Base-by-base conservation (phyloP, 2,329 filamentous ascomycete genomes). In the Penicillium paneum region DNA sequence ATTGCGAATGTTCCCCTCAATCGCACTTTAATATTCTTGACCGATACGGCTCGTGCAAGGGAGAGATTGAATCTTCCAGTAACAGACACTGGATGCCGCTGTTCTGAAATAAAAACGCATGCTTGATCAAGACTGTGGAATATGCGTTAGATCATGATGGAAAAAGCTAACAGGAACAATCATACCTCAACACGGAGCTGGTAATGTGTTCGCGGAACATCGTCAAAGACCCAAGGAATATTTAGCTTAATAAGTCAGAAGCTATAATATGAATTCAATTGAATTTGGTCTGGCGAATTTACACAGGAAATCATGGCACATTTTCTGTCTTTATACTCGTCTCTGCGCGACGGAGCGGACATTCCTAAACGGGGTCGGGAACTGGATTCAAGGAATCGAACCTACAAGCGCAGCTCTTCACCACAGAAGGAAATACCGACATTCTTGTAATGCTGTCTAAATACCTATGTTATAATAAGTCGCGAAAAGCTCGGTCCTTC, bases 1-100 rank as follows among this genome's bases (percentile, higher is more conserved):
- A 62, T 38, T 31, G 57, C 53, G 12, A 58, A 39, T 17, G 21
- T 53, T n/a, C 62, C 62, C 32, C 53, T 34, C 10, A 64, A 29
- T 17, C 48, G 42, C 6, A 63, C 56, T 36, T 40, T 51, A 19
- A 64, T 64, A 12, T 54, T 34, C 45, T 58, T 61, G 36, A 63
- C 38, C 1, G 53, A 32, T 17, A 34, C 38, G 2, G 24, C 40
- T 10, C 44, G 58, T 8, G 51, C 24, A 3, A 59, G 52, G 3
- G 54, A 52, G 8, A 63, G 26, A 15, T 21, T 42, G 19, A 64
- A 52, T 12, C 12, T 56, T 4, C 62, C 62, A 0, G 51, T 59
- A 12, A 64, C 28, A 8, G 45, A 58, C 5, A 34, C 26, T n/a
- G 43, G 24, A 29, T 46, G 34, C 1, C 32, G 19, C 10, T 40